Evolutionary conservation across 768 basidiomycete species (phyloP), one percentile per base, ranked within the genome.

Genomic region (Coprinopsis sp.): DNA sequence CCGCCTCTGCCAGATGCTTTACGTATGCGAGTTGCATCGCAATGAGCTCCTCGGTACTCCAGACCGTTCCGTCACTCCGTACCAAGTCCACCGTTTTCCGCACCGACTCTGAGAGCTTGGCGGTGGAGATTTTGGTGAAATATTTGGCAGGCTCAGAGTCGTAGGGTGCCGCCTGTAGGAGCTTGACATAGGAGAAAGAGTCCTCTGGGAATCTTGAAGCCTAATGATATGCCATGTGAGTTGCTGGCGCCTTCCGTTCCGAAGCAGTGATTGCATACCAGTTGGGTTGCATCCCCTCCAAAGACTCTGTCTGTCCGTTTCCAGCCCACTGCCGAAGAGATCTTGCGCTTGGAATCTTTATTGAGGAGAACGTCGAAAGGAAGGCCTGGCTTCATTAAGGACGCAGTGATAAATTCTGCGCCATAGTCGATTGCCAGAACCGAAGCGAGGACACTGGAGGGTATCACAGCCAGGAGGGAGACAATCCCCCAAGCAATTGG

Each of bases 381-480:
- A 25, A 89, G 68, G 36, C 91, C 93, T 1, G 93, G 92, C 60
- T 92, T 94, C 76, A 97, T 86, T 47, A 98, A 71, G 3, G 93
- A 94, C 23, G 92, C 90, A 67, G 97, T 99, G 60, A 94, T 97
- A 78, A 84, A 94, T 68, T 98, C 96, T 14, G 90, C 80, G 61
- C 96, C 96, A 78, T 96, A 97, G 81, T 99, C 96, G 59, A 99
- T 90, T 16, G 94, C 94, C 38, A 99, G 79, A 11, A 98, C 78
- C 2, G 93, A 81, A 18, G 84, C 87, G 33, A 78, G 65, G n/a
- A 72, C 68, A 33, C 69, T 60, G 36, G 70, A 64, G 27, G 77
- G 71, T 18, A 75, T 56, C 11, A 69, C 52, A 38, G 63, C 59
- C 45, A 72, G 47, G 46, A 76, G 60, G 49, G 64, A 67, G 43